Conservation (phyloP, 345 rosid genomes). For the Balakata baccata region DNA sequence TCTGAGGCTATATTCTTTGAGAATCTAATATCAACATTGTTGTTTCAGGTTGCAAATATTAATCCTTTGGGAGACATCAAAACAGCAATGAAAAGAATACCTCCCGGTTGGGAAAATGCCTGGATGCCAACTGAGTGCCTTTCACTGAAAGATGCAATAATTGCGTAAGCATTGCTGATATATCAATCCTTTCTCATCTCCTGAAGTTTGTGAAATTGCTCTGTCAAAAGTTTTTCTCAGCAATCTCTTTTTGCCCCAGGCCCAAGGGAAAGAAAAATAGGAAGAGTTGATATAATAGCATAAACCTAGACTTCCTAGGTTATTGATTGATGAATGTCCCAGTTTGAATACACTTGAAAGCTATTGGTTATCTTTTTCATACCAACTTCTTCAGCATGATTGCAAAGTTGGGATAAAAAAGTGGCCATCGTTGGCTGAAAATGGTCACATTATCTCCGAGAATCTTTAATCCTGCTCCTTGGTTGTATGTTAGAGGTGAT, state of each 20-base stretch:
- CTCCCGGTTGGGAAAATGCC: constrained; percentile 63
- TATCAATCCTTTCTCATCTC: not conserved
- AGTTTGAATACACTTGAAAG: not conserved
- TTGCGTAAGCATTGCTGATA: constrained; percentile 50
- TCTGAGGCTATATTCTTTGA: not conserved
- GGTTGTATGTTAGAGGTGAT: not conserved
- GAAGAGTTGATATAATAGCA: no score
- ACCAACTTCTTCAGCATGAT: not conserved
- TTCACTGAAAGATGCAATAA: constrained; percentile 55
- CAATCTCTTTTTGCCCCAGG: no score
- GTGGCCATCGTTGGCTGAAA: not conserved
- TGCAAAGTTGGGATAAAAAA: no score
- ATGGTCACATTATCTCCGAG: not conserved
- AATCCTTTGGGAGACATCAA: constrained; percentile 64
- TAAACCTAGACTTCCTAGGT: no score
- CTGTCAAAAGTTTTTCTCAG: no score
- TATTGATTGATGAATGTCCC: not conserved
- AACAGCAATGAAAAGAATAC: constrained; percentile 71
- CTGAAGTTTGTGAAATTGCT: not conserved
- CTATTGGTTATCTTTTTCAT: not conserved
- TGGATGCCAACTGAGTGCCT: constrained; percentile 78
- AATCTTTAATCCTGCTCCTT: not conserved
- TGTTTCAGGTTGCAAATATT: constrained; percentile 57
- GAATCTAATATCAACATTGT: constrained; percentile 4
- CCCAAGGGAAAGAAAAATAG: no score